These are phyloP conservation scores for Citrus australasica DNA, from an alignment of 345 rosid genomes.

Conservation along the genomic window DNA sequence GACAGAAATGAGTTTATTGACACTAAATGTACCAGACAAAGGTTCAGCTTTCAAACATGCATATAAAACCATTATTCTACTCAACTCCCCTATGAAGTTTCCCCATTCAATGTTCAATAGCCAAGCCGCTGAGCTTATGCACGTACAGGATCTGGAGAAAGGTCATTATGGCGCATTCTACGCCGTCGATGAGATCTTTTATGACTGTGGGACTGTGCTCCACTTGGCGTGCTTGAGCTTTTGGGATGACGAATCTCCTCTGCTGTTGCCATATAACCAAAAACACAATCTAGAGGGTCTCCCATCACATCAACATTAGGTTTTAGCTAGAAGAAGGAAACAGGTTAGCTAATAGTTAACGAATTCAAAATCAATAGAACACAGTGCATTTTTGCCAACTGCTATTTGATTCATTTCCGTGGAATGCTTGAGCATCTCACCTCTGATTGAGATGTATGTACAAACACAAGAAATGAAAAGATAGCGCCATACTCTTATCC, in stretches of 20 bases:
- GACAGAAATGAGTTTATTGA: background rate
- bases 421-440: background rate
- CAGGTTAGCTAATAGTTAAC: conserved; percentile 2
- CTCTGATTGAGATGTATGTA: background rate
- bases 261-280: conserved; percentile 29
- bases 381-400: background rate
- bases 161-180: conserved; percentile 31
- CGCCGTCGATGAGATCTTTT: conserved; percentile 44
- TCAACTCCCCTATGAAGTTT: background rate
- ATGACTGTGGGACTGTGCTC: conserved; percentile 22
- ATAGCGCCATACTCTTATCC: background rate
- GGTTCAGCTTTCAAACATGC: background rate
- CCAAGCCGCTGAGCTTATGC: background rate
- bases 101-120: background rate
- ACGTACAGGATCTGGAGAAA: conserved; percentile 1
- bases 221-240: conserved; percentile 19
- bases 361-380: background rate
- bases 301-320: conserved; percentile 28
- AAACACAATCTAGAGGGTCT: conserved; percentile 53
- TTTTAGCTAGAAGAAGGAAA: conserved; percentile 32
- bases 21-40: background rate
- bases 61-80: background rate
- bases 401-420: background rate
- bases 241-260: conserved; percentile 39
- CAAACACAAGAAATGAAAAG: background rate